Percentiles rank a stretch among this genome's conserved stretches.
Conservation (phyloP, 495 filamentous ascomycete genomes). For the Lindgomyces ingoldianus region DNA sequence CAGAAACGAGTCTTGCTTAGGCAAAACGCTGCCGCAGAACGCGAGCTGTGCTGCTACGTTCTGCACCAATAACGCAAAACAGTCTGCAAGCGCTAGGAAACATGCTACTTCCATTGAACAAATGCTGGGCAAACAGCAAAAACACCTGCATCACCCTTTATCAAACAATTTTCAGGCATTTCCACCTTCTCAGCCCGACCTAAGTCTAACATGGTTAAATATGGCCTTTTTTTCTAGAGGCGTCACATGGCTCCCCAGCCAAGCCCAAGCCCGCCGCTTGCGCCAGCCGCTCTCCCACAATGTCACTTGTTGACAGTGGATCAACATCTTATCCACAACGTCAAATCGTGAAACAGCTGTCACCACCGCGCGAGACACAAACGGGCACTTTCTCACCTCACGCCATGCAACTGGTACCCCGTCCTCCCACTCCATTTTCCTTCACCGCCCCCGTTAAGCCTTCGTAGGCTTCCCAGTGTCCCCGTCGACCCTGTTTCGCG, state of each 20-base stretch:
- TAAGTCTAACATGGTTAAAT: too few relatives aligned
- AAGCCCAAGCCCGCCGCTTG: slow-evolving; percentile 17
- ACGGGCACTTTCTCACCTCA: not conserved
- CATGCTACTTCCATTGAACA: too few relatives aligned
- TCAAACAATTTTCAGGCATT: too few relatives aligned
- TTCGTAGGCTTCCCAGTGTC: slow-evolving; percentile 9
- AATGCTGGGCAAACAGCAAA: not conserved
- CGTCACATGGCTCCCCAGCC: slow-evolving; percentile 21
- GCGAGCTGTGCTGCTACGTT: too few relatives aligned
- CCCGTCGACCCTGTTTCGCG: too few relatives aligned
- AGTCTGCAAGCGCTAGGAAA: too few relatives aligned
- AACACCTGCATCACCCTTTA: too few relatives aligned
- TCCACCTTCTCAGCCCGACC: not conserved
- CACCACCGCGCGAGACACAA: slow-evolving; percentile 1
- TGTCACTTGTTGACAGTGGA: slow-evolving; percentile 8
- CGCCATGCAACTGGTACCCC: slow-evolving; percentile 24
- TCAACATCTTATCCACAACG: not conserved
- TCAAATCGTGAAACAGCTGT: slow-evolving; percentile 4
- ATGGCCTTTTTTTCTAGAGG: too few relatives aligned
- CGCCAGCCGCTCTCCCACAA: slow-evolving; percentile 15
- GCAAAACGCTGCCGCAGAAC: too few relatives aligned
- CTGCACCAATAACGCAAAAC: too few relatives aligned
- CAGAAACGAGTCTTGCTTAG: too few relatives aligned
- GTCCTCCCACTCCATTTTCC: slow-evolving; percentile 1
- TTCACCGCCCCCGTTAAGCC: not conserved